Percentiles rank a stretch among this genome's conserved stretches.
These are phyloP conservation scores for Volvox africanus DNA, from an alignment of 139 green algal species.

Conservation along the genomic window DNA sequence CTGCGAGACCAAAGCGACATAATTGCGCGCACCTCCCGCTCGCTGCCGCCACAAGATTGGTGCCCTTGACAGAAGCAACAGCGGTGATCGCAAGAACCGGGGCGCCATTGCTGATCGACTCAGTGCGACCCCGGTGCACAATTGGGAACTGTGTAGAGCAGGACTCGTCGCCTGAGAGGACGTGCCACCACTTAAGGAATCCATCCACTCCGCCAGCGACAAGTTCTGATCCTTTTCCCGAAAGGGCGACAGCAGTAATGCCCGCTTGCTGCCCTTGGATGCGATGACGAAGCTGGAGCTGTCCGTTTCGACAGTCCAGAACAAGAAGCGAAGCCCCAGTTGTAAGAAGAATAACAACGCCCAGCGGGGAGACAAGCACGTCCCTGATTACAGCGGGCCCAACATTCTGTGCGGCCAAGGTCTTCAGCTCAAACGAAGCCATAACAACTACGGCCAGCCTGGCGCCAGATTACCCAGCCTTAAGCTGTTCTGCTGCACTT, in stretches of 20 bases:
- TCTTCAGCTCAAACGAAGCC: conserved; percentile 12
- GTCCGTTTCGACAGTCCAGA: conserved; percentile 30
- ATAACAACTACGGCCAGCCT: background rate
- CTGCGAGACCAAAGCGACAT: background rate
- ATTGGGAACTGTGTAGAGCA: conserved; percentile 59
- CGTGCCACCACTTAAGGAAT: conserved; percentile 71
- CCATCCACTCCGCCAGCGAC: conserved; percentile 60
- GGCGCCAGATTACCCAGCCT: no score
- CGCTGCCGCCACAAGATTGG: conserved; percentile 56
- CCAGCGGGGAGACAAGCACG: conserved; percentile 31
- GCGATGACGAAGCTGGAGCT: conserved; percentile 28
- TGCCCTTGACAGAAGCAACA: conserved; percentile 48
- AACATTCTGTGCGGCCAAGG: background rate
- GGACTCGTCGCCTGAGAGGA: conserved; percentile 59
- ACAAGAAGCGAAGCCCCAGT: background rate
- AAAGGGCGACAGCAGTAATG: conserved; percentile 58
- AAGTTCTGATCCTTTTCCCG: conserved; percentile 45
- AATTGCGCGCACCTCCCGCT: conserved; percentile 52
- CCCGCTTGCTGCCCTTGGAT: conserved; percentile 45
- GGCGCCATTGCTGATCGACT: conserved; percentile 43
- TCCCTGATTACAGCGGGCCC: background rate
- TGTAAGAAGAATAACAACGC: conserved; percentile 18
- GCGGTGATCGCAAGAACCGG: conserved; percentile 47
- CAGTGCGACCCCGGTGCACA: conserved; percentile 4
- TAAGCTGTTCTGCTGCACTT: no score